Percentiles rank a stretch among this genome's conserved stretches.
Evolutionary conservation across 257 asterid species (phyloP).

Genomic region (Cynanchum wilfordii): DNA sequence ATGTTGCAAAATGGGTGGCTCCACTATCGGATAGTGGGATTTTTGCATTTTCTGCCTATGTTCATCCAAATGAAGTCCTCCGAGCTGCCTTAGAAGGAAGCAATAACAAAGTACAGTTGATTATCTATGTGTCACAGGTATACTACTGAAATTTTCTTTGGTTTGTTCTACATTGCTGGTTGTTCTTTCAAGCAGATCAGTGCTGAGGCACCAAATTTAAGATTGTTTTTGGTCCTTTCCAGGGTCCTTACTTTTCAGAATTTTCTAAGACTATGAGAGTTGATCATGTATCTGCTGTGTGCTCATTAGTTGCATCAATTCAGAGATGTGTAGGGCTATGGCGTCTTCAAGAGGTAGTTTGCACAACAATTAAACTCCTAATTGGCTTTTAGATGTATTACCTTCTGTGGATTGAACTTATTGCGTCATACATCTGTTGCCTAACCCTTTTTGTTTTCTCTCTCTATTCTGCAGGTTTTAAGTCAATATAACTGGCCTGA

Average conservation of each 20-base stretch:
- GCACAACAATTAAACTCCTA: not conserved
- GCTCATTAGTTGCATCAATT: constrained; percentile 70
- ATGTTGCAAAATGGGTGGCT: constrained; percentile 79
- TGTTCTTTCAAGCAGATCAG: constrained; percentile 14
- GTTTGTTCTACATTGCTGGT: constrained; percentile 13
- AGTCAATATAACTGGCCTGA: constrained; percentile 86
- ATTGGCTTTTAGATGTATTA: not conserved
- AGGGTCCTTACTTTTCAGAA: constrained; percentile 68
- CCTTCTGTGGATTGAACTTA: not conserved
- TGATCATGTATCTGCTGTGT: constrained; percentile 53
- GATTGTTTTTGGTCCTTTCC: constrained; percentile 22
- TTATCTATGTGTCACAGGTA: constrained; percentile 67
- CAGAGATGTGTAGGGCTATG: constrained; percentile 76
- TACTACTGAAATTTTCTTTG: constrained; percentile 8
- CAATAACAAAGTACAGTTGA: constrained; percentile 51
- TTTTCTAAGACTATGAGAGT: constrained; percentile 34
- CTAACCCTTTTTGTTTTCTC: constrained; percentile 14
- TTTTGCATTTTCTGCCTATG: constrained; percentile 75
- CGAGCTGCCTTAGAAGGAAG: constrained; percentile 79
- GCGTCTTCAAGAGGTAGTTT: constrained; percentile 83
- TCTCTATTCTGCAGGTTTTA: constrained; percentile 50
- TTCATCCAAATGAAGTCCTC: constrained; percentile 72
- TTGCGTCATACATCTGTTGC: constrained; percentile 15
- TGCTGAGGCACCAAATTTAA: constrained; percentile 15
- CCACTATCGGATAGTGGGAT: constrained; percentile 67